Evolutionary conservation across 2,329 filamentous ascomycete genomes (phyloP), one percentile per base, ranked within the genome.

Genomic region (Alternaria atra): DNA sequence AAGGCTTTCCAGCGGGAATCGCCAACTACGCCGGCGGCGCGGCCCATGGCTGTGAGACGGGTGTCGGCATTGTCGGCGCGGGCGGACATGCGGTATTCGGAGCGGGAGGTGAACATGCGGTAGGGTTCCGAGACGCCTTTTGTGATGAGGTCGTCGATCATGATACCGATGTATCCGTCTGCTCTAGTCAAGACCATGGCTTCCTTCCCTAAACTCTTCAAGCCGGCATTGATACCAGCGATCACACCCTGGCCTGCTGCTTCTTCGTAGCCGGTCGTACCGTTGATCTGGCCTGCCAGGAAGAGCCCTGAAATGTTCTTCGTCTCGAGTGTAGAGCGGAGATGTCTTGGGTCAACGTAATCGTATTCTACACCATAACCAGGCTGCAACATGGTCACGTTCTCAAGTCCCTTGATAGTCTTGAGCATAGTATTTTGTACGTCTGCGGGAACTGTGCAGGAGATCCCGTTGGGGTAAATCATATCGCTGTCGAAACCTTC

Each of bases 361-460:
- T 98, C 95, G 79, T 99, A 99, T 77, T 99, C 95, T 2, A 99
- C 95, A 7, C 95, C 95, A 73, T 99, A 99, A 8, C 94, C 95
- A 1, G 94, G 91, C 73, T 98, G 94, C 6, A 97, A 86, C 94
- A 99, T 97, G 27, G 84, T 89, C 5, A 93, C 93, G 60, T 94
- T 88, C 74, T 98, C 94, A 1, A 99, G 85, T 0, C 95, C 95
- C n/a, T 82, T 85, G 55, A 99, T 91, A 0, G 93, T 97, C 57
- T 89, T 90, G n/a, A 99, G 84, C 74, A 96, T 88, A 52, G 90
- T 86, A 70, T 92, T 90, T 77, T 99, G 95, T 0, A 91, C 93
- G 58, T 94, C 92, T 0, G 89, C 90, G 0, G 95, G 95, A 3
- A 99, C 89, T 0, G 95, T 99, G 93, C 98, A 98, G 29, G 93